Evolutionary conservation across 2,329 filamentous ascomycete species (phyloP).

Genomic region (Apiospora arundinis): DNA sequence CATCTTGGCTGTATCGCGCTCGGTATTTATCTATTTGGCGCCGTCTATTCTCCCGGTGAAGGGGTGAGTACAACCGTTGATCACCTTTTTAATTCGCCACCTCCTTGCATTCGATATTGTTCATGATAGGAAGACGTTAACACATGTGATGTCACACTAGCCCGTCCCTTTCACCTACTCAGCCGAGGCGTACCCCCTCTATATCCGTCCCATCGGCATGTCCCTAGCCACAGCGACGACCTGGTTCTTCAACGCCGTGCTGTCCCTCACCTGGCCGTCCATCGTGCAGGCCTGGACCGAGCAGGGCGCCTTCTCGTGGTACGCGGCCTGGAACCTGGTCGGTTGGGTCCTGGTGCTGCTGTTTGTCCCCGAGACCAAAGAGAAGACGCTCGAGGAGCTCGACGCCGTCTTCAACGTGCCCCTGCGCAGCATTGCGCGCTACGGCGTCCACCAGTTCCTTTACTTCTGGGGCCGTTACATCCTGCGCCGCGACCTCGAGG

Average conservation of each 20-base stretch:
- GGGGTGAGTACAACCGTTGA: constrained; percentile 48
- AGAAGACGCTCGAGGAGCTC: constrained; percentile 52
- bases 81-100: no score
- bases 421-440: constrained; percentile 40
- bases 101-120: background rate
- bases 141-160: constrained; percentile 21
- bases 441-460: constrained; percentile 41
- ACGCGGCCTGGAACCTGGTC: constrained; percentile 55
- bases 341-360: constrained; percentile 52
- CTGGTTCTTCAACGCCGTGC: constrained; percentile 51
- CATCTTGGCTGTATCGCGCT: constrained; percentile 53
- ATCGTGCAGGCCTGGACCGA: constrained; percentile 51
- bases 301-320: constrained; percentile 57
- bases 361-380: constrained; percentile 52
- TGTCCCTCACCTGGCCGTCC: constrained; percentile 54
- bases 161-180: constrained; percentile 71
- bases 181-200: constrained; percentile 70
- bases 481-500: constrained; percentile 26
- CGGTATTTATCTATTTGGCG: constrained; percentile 56
- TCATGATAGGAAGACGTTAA: background rate
- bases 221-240: constrained; percentile 60
- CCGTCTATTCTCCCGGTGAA: constrained; percentile 64
- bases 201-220: constrained; percentile 68
- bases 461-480: constrained; percentile 42
- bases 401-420: constrained; percentile 46